Evolutionary conservation across 1,284 basidiomycete genomes (phyloP).

Genomic region (Singerocomus inundabilis): DNA sequence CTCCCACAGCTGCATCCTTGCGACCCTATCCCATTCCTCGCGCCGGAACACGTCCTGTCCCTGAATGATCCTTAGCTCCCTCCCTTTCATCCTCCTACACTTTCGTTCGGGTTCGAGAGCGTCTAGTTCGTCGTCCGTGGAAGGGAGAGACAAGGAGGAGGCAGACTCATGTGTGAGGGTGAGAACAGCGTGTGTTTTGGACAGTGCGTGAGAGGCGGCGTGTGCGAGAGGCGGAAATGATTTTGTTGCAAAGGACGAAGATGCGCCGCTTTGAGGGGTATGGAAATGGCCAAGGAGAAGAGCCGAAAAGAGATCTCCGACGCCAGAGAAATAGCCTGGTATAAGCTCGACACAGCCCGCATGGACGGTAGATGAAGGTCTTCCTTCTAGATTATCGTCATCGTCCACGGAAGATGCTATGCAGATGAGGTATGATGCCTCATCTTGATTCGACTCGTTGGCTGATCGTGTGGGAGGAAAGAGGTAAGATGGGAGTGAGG

Average conservation of each 20-base stretch:
- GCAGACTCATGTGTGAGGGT: constrained; percentile 65
- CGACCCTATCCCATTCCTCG: constrained; percentile 29
- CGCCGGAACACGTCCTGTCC: constrained; percentile 59
- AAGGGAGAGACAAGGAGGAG: constrained; percentile 43
- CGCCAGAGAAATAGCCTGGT: constrained; percentile 92
- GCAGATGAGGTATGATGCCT: constrained; percentile 65
- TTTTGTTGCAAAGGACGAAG: constrained; percentile 17
- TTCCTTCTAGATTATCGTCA: constrained; percentile 11
- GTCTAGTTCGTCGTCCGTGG: constrained; percentile 77
- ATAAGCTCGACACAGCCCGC: constrained; percentile 77
- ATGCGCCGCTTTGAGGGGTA: constrained; percentile 11
- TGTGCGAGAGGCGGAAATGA: constrained; percentile 24
- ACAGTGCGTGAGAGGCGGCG: constrained; percentile 73
- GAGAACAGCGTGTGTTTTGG: constrained; percentile 86
- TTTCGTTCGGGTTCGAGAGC: constrained; percentile 59
- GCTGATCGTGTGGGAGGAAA: constrained; percentile 22
- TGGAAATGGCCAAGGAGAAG: constrained; percentile 83
- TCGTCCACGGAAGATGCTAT: constrained; percentile 58
- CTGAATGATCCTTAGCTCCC: constrained; percentile 82
- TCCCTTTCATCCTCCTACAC: constrained; percentile 70
- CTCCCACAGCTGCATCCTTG: constrained; percentile 39
- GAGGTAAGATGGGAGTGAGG: constrained; percentile 46
- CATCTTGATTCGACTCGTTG: constrained; percentile 17
- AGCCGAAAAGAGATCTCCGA: constrained; percentile 96
- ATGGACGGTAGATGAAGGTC: constrained; percentile 49